Evolutionary conservation across 768 basidiomycete species (phyloP).

Genomic region (Mycena rebaudengoi): DNA sequence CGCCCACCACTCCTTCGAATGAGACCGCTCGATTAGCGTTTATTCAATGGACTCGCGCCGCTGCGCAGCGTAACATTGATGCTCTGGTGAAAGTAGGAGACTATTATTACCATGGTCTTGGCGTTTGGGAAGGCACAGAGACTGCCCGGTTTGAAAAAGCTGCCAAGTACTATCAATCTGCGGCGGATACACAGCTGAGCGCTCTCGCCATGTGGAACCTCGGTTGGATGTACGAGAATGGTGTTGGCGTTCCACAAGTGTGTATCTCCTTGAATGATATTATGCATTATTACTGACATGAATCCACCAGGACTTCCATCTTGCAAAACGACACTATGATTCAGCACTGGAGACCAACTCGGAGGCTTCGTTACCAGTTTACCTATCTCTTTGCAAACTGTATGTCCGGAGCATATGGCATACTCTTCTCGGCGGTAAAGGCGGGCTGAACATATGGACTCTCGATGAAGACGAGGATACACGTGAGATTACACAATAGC

Average conservation of each 20-base stretch:
- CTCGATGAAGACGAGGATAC: conserved; percentile 60
- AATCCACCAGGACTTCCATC: conserved; percentile 82
- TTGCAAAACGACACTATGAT: conserved; percentile 97
- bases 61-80: conserved; percentile 94
- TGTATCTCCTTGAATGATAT: conserved; percentile 6
- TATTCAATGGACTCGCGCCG: conserved; percentile 94
- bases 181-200: conserved; percentile 91
- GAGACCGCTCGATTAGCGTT: conserved; percentile 86
- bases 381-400: conserved; percentile 82
- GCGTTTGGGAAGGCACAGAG: conserved; percentile 75
- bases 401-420: conserved; percentile 88
- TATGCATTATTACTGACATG: not conserved
- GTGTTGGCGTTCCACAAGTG: conserved; percentile 89
- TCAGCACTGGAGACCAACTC: conserved; percentile 84
- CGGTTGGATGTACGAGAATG: conserved; percentile 99
- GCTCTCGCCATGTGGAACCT: conserved; percentile 98
- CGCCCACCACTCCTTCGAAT: conserved; percentile 77
- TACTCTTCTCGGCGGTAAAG: conserved; percentile 74
- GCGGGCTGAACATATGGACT: conserved; percentile 73
- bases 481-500: conserved; percentile 32
- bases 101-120: conserved; percentile 93
- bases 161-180: conserved; percentile 92
- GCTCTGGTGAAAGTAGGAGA: conserved; percentile 98
- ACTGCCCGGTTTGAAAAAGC: conserved; percentile 83
- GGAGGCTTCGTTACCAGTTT: conserved; percentile 90